Conservation (phyloP, 225 moss, liverwort and hornwort genomes). For the Bryum argenteum region DNA sequence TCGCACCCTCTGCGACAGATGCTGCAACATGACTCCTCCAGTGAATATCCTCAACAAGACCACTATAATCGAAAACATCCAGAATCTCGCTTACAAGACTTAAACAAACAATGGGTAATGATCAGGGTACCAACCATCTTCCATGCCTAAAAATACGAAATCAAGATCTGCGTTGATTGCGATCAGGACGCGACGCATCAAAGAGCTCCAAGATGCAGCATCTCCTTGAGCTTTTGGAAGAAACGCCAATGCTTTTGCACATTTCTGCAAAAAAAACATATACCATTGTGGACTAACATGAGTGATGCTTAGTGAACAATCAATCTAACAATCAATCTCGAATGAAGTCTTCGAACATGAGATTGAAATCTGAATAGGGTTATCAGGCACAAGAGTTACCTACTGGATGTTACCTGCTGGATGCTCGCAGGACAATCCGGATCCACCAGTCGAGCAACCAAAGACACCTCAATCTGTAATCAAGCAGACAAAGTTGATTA, state of each 20-base stretch:
- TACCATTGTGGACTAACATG: background rate
- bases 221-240: conserved; percentile 94
- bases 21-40: conserved; percentile 32
- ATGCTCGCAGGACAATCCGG: conserved; percentile 58
- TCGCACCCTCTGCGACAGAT: conserved; percentile 66
- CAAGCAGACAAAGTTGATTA: conserved; percentile 21
- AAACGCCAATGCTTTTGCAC: conserved; percentile 76
- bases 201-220: conserved; percentile 86
- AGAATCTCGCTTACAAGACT: background rate
- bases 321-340: background rate
- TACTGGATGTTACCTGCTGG: conserved; percentile 63
- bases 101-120: conserved; percentile 9
- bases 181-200: conserved; percentile 84
- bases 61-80: background rate
- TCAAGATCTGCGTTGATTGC: conserved; percentile 84
- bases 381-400: conserved; percentile 37
- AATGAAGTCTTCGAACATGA: background rate
- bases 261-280: conserved; percentile 58
- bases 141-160: conserved; percentile 85
- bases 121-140: conserved; percentile 65
- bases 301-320: background rate
- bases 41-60: conserved; percentile 11
- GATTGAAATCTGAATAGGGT: no score
- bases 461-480: conserved; percentile 74
- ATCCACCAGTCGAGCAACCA: conserved; percentile 82